Base-by-base conservation (phyloP, 441 rosid species). In the Adansonia grandidieri region DNA sequence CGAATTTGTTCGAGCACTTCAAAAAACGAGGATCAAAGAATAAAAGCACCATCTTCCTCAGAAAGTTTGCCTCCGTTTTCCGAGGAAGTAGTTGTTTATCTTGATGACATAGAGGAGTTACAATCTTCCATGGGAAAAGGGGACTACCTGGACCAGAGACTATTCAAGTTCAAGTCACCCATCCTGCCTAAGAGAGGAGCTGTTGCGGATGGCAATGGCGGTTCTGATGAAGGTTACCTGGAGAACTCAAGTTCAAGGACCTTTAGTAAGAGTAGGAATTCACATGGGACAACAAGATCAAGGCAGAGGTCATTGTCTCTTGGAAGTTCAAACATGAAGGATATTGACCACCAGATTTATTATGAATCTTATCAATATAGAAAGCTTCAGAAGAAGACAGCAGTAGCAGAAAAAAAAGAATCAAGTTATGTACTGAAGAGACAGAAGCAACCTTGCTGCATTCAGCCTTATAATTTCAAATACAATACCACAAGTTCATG, bases 81-180 rank as follows among this genome's bases (percentile, higher is more conserved):
- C 0, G 88, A 79, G 15, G 86, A 84, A 58, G 80, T 72, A 76
- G 79, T 89, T 15, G 84, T 86, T 40, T 89, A 86, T 71, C 84
- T 89, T 5, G 90, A 89, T 17, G 91, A 88, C 54, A 71, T 89
- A 65, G 90, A 85, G 79, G 96, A 92, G 83, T 70, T 89, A 61
- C 79, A 66, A 60, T 84, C 84, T 62, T 64, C 86, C 15, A 32
- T 60, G 9, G 75, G 75, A 48, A 82, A 85, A 53, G 85, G 84
- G 72, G 76, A 77, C 73, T 67, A 28, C 37, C 89, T 85, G 80
- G 95, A 96, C 62, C 88, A 86, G 56, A 86, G 94, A 54, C 61
- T 86, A 37, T 91, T 93, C 85, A 92, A 88, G 87, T 92, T 95
- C 91, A 85, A 56, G 76, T 81, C 82, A 51, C 78, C 77, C 22